These are phyloP conservation scores for Tricladium varicosporioides DNA, from an alignment of 2,329 filamentous ascomycete species.

Conservation along the genomic window DNA sequence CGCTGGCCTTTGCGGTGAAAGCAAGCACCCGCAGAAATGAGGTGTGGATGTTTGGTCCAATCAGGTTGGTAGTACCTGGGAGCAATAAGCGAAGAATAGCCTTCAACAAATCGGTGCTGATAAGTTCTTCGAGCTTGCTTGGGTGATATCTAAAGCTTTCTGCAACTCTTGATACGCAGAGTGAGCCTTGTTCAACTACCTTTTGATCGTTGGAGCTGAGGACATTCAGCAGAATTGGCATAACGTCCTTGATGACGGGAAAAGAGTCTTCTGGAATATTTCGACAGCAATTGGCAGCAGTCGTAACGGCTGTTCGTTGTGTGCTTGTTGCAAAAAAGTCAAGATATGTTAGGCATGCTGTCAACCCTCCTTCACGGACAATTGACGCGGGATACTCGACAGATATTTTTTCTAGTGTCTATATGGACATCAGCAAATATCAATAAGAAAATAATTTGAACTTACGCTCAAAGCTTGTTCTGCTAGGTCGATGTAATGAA, in stretches of 20 bases:
- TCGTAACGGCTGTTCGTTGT: slow-evolving; percentile 93
- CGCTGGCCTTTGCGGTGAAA: slow-evolving; percentile 86
- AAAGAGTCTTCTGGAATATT: slow-evolving; percentile 96
- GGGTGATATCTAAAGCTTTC: slow-evolving; percentile 94
- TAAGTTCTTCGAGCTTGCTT: slow-evolving; percentile 85
- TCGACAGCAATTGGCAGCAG: slow-evolving; percentile 95
- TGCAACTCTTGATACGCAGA: slow-evolving; percentile 93
- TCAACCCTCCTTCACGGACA: slow-evolving; percentile 90
- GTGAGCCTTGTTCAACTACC: slow-evolving; percentile 92
- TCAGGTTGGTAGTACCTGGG: slow-evolving; percentile 92
- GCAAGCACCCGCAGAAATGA: slow-evolving; percentile 91
- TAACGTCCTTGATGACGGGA: slow-evolving; percentile 85
- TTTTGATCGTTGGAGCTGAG: slow-evolving; percentile 90
- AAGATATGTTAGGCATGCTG: slow-evolving; percentile 91
- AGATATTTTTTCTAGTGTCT: slow-evolving; percentile 95
- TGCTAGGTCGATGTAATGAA: slow-evolving; percentile 94
- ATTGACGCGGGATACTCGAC: slow-evolving; percentile 93
- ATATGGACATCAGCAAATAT: slow-evolving; percentile 14
- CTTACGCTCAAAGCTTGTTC: slow-evolving; percentile 86
- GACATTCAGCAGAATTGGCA: slow-evolving; percentile 91
- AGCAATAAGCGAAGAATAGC: slow-evolving; percentile 84
- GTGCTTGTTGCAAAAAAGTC: slow-evolving; percentile 98
- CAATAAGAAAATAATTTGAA: slow-evolving; percentile 16
- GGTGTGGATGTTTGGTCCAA: slow-evolving; percentile 91
- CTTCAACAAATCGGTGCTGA: slow-evolving; percentile 81